Evolutionary conservation across 441 rosid species (phyloP).

Genomic region (Omphalea diandra): DNA sequence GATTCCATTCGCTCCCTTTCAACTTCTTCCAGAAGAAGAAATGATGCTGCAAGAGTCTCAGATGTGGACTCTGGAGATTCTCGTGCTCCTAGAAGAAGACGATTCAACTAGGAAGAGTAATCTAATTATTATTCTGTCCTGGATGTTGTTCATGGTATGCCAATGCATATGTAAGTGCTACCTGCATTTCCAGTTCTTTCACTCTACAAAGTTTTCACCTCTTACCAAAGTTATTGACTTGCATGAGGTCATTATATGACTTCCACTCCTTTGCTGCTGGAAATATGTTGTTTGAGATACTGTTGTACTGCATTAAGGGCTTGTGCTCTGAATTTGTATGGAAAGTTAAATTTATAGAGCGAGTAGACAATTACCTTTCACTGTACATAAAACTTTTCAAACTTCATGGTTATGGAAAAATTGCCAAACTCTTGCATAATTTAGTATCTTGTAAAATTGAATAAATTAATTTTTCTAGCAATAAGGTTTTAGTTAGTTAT

Average conservation of each 20-base stretch:
- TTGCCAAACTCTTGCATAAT: not conserved
- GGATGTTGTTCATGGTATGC: conserved; percentile 14
- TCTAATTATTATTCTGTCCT: too few relatives aligned
- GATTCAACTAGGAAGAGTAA: conserved; percentile 47
- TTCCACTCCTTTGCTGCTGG: conserved; percentile 4
- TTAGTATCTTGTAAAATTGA: not conserved
- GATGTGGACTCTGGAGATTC: conserved; percentile 80
- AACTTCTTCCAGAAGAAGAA: conserved; percentile 74
- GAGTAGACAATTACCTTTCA: conserved; percentile 17
- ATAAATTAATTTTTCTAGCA: not conserved
- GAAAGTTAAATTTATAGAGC: conserved; percentile 26
- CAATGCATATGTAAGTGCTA: conserved; percentile 20
- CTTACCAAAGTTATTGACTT: conserved; percentile 7
- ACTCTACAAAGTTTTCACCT: conserved; percentile 9
- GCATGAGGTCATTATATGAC: conserved; percentile 22
- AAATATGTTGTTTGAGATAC: conserved; percentile 20
- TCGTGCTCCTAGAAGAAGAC: conserved; percentile 74
- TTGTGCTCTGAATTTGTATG: conserved; percentile 16
- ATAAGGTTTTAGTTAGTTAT: not conserved
- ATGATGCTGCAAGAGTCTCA: conserved; percentile 60
- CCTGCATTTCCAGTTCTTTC: conserved; percentile 22
- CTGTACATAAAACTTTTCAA: conserved; percentile 31
- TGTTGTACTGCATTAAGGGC: conserved; percentile 16
- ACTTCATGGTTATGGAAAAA: conserved; percentile 19
- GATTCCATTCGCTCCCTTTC: conserved; percentile 80